These are phyloP conservation scores for Erysimum cheiri DNA, from an alignment of 441 rosid species.

Conservation along the genomic window DNA sequence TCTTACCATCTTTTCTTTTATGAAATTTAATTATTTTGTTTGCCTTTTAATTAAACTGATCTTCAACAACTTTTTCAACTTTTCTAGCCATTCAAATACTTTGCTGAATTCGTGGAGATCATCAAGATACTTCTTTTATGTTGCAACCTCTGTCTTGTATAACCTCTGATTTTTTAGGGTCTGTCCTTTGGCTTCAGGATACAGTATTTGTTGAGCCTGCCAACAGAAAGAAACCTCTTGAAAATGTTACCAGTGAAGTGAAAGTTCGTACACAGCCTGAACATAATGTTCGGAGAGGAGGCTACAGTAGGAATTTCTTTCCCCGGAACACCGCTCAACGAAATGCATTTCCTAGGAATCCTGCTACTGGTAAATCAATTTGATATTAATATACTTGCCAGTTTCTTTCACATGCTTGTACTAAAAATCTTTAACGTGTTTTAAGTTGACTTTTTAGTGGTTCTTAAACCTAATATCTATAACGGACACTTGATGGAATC, in stretches of 20 bases:
- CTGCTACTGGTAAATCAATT: slow-evolving; percentile 35
- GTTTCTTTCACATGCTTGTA: slow-evolving; percentile 12
- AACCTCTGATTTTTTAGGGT: slow-evolving; percentile 31
- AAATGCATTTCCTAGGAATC: slow-evolving; percentile 15
- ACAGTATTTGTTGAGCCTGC: slow-evolving; percentile 48
- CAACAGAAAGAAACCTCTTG: slow-evolving; percentile 55
- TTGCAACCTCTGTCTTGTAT: slow-evolving; percentile 24
- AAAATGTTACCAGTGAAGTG: slow-evolving; percentile 50
- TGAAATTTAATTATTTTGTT: not conserved
- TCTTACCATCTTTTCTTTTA: not conserved
- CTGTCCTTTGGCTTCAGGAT: slow-evolving; percentile 58
- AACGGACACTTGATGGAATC: not conserved
- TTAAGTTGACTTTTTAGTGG: not conserved
- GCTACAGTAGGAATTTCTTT: slow-evolving; percentile 52
- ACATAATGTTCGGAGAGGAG: slow-evolving; percentile 57
- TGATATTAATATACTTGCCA: slow-evolving; percentile 16
- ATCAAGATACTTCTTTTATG: not conserved
- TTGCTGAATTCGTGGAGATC: not conserved
- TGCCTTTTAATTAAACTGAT: not conserved
- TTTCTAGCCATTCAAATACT: not conserved
- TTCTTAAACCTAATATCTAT: not conserved
- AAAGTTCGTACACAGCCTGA: slow-evolving; percentile 51
- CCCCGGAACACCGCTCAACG: slow-evolving; percentile 45
- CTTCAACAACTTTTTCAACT: not conserved
- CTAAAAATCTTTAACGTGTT: not conserved